Evolutionary conservation across 495 filamentous ascomycete species (phyloP).

Genomic region (Aspergillus funiculosus): DNA sequence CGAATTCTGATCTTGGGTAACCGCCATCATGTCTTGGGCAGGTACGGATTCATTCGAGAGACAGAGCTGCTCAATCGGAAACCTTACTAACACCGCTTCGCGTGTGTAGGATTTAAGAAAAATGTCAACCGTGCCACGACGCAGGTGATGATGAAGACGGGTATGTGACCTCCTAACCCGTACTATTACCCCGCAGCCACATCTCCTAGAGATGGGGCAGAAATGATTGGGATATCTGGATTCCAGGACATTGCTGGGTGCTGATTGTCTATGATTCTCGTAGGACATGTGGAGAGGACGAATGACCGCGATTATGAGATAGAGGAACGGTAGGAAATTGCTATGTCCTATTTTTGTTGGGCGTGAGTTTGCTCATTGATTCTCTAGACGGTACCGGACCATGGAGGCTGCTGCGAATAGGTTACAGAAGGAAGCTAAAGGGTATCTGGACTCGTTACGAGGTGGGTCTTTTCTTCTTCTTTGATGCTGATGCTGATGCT

Average conservation of each 20-base stretch:
- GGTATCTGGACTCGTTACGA: slow-evolving; percentile 90
- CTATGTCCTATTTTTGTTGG: not conserved
- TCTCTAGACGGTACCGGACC: slow-evolving; percentile 74
- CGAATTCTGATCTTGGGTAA: slow-evolving; percentile 2
- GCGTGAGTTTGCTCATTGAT: slow-evolving; percentile 14
- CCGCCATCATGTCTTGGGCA: slow-evolving; percentile 58
- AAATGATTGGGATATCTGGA: not conserved
- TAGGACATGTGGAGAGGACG: slow-evolving; percentile 94
- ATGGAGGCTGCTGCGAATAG: slow-evolving; percentile 91
- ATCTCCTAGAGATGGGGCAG: slow-evolving; percentile 2
- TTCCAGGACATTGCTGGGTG: slow-evolving; percentile 11
- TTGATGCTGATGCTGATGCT: slow-evolving; percentile 9
- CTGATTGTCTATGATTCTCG: slow-evolving; percentile 12
- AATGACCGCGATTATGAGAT: slow-evolving; percentile 98
- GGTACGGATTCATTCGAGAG: slow-evolving; percentile 34
- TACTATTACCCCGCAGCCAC: slow-evolving; percentile 6
- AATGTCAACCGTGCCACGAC: slow-evolving; percentile 98
- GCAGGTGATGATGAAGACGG: slow-evolving; percentile 99
- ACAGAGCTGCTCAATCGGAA: not conserved
- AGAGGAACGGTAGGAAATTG: slow-evolving; percentile 67
- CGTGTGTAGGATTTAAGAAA: slow-evolving; percentile 85
- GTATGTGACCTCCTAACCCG: slow-evolving; percentile 39
- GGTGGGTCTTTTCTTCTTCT: slow-evolving; percentile 42
- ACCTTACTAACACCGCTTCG: slow-evolving; percentile 7
- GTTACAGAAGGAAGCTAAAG: slow-evolving; percentile 95